A percentile compares a stretch with the other conserved stretches of the same genome.
Evolutionary conservation across 768 basidiomycete species (phyloP).

Genomic region (Trametopsis cervina): DNA sequence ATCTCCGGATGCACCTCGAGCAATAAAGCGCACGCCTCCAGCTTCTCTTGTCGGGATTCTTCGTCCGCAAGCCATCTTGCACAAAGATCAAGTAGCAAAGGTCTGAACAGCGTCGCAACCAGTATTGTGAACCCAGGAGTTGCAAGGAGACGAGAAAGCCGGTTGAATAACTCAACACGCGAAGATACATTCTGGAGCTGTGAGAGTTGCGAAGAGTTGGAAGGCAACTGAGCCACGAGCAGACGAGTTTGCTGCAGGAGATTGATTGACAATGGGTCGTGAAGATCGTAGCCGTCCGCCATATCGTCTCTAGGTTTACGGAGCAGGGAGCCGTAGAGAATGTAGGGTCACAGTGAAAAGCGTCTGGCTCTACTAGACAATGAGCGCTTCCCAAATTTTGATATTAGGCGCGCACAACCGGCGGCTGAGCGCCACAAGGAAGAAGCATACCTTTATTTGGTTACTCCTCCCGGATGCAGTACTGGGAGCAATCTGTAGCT

Average conservation of each 20-base stretch:
- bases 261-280: slow-evolving; percentile 56
- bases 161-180: slow-evolving; percentile 37
- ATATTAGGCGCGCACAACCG: neutral
- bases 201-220: slow-evolving; percentile 32
- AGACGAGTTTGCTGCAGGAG: slow-evolving; percentile 43
- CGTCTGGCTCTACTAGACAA: too few species aligned
- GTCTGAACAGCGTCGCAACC: slow-evolving; percentile 64
- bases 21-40: slow-evolving; percentile 55
- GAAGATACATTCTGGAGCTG: slow-evolving; percentile 34
- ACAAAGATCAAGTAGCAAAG: slow-evolving; percentile 72
- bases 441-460: neutral
- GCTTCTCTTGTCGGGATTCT: slow-evolving; percentile 40
- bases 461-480: too few species aligned
- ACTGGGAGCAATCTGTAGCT: too few species aligned
- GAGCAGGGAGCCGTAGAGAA: neutral
- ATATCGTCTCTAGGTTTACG: slow-evolving; percentile 6
- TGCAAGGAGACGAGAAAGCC: slow-evolving; percentile 54
- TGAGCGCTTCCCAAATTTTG: slow-evolving; percentile 3
- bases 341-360: slow-evolving; percentile 3
- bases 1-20: slow-evolving; percentile 66
- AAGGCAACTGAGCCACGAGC: slow-evolving; percentile 38
- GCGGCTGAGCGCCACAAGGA: neutral
- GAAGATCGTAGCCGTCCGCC: neutral
- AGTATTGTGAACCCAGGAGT: slow-evolving; percentile 54
- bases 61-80: slow-evolving; percentile 71